Percentiles rank a stretch among this genome's conserved stretches.
Conservation (phyloP, 2,329 filamentous ascomycete genomes). For the Onygena corvina region DNA sequence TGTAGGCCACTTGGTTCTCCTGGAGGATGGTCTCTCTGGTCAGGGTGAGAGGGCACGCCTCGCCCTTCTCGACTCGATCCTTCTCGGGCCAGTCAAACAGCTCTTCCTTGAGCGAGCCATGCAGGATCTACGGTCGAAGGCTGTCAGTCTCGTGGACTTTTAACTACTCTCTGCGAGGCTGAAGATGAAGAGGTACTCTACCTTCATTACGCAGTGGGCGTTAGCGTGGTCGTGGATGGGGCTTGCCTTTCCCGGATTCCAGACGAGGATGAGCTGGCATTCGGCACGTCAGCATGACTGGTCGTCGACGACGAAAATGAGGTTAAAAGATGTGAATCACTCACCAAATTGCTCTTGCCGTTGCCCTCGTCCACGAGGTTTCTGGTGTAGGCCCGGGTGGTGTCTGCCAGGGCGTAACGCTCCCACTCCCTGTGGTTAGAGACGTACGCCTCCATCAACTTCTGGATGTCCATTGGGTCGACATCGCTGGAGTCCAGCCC, state of each 20-base stretch:
- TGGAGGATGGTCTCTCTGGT: slow-evolving; percentile 56
- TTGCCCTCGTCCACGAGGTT: slow-evolving; percentile 88
- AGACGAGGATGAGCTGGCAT: slow-evolving; percentile 67
- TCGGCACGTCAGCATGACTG: not conserved
- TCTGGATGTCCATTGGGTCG: slow-evolving; percentile 57
- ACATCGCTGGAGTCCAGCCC: slow-evolving; percentile 74
- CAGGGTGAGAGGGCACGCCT: slow-evolving; percentile 45
- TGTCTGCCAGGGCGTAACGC: slow-evolving; percentile 61
- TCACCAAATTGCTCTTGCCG: slow-evolving; percentile 61
- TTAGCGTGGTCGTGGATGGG: slow-evolving; percentile 83
- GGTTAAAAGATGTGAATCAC: slow-evolving; percentile 22
- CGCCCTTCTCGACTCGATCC: slow-evolving; percentile 34
- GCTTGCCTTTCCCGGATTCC: slow-evolving; percentile 71
- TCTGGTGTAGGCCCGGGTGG: slow-evolving; percentile 61
- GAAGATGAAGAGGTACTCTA: slow-evolving; percentile 17
- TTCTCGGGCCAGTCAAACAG: slow-evolving; percentile 60
- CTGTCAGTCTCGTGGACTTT: not conserved
- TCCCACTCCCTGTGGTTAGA: slow-evolving; percentile 60
- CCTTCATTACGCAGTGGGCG: slow-evolving; percentile 83
- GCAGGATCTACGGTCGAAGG: slow-evolving; percentile 47
- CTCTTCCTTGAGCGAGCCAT: slow-evolving; percentile 67
- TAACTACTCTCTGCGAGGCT: not conserved
- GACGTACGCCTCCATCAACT: slow-evolving; percentile 61
- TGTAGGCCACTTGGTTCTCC: slow-evolving; percentile 71
- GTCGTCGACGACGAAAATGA: slow-evolving; percentile 13